Evolutionary conservation across 179 eudicot species (phyloP), one percentile per base, ranked within the genome.

Genomic region (Corrigiola litoralis): DNA sequence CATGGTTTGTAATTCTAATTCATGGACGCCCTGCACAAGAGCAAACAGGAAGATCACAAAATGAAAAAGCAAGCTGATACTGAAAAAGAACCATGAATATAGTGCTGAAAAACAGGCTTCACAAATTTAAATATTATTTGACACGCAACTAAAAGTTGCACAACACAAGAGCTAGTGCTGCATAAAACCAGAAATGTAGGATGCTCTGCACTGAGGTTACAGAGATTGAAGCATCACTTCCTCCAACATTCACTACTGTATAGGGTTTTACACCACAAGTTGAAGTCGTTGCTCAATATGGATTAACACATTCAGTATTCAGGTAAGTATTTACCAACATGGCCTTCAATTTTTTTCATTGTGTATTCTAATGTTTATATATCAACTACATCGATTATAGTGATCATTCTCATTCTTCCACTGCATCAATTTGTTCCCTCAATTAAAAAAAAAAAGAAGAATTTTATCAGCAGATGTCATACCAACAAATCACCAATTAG

Each of bases 1-100:
- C 72, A 73, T 52, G 23, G 61, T 51, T 50, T 77, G 59, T 69
- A 63, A 63, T 52, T 73, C 80, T 54, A 69, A 66, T 69, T 68
- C 82, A 42, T 48, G 66, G 33, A 72, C 60, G 47, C 67, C 78
- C 97, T 91, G 58, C 6, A 68, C n/a, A 61, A 71, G 24, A 50
- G 63, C 36, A 58, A 54, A 34, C 5, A 27, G 42, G 11, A 1
- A 33, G 49, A 50, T 17, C 27, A 50, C 54, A 21, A 54, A 28
- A 42, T 23, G 37, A 42, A 34, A 50, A 25, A 25, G 24, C 36
- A 28, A 54, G 33, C 18, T 45, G 29, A 56, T 33, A 48, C 37
- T 27, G 16, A 29, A 18, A 40, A 6, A 32, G 5, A 28, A 14
- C 14, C 16, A 42, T 11, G 36, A 23, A 52, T 3, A 51, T 4